Conservation (phyloP, 208 protist genomes). For the Trypanosomatidae sp. region DNA sequence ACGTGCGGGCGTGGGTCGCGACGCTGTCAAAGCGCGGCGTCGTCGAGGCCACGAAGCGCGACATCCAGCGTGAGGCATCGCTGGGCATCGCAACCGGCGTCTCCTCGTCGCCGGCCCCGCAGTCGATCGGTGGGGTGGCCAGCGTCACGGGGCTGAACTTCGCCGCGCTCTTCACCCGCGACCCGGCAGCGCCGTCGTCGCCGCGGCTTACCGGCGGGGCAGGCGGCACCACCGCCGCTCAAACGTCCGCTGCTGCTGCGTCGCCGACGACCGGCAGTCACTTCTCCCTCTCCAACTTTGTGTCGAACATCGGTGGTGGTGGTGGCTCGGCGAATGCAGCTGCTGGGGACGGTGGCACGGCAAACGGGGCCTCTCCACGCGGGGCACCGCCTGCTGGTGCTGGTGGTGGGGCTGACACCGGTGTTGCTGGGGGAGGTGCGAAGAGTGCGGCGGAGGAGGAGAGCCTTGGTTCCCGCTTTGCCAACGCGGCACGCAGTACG, state of each 20-base stretch:
- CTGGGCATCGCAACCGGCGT: conserved; percentile 40
- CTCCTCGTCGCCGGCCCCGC: conserved; percentile 4
- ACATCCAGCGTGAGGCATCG: conserved; percentile 47
- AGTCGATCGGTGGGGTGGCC: neutral
- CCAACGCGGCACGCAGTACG: conserved; percentile 55
- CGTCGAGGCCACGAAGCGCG: conserved; percentile 86
- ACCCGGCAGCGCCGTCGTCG: conserved; percentile 17
- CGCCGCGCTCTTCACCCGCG: conserved; percentile 47
- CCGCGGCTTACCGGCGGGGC: neutral
- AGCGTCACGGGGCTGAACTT: conserved; percentile 43
- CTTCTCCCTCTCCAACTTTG: conserved; percentile 34
- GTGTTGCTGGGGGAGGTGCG: neutral
- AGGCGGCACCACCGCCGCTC: too few relatives aligned
- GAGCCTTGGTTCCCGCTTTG: conserved; percentile 54
- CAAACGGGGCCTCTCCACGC: too few relatives aligned
- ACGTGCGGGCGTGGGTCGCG: conserved; percentile 78
- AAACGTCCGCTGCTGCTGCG: too few relatives aligned
- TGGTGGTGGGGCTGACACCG: neutral
- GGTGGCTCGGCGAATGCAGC: neutral
- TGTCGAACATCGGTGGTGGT: conserved; percentile 27
- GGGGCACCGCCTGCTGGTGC: too few relatives aligned
- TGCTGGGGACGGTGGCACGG: neutral
- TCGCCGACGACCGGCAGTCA: conserved; percentile 8
- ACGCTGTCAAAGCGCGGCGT: conserved; percentile 81
- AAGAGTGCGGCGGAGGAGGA: conserved; percentile 29